Evolutionary conservation across 441 rosid species (phyloP).

Genomic region (Jatropha multifida): DNA sequence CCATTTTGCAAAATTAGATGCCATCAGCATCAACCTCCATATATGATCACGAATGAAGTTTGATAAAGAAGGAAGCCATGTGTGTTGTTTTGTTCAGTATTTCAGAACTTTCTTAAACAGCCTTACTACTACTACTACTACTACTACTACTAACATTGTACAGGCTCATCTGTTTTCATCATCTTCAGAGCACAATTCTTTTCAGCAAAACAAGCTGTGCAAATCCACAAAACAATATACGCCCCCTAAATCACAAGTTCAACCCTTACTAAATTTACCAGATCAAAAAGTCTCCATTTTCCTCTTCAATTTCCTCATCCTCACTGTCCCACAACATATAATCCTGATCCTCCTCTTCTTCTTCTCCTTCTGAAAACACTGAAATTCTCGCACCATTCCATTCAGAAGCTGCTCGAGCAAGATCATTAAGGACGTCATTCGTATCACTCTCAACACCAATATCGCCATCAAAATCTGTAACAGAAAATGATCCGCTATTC

Average conservation of each 20-base stretch:
- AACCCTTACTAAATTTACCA: not conserved
- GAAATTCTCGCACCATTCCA: constrained; percentile 53
- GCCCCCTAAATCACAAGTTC: not conserved
- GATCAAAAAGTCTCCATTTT: constrained; percentile 28
- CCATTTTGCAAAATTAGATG: constrained; percentile 8
- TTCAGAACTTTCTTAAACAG: not conserved
- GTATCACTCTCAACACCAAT: constrained; percentile 30
- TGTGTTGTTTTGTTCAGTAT: not conserved
- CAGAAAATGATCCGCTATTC: constrained; percentile 45
- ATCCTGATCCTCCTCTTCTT: constrained; percentile 41
- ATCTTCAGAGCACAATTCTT: not conserved
- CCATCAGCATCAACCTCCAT: not conserved
- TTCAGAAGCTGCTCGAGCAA: constrained; percentile 41
- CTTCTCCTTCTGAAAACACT: constrained; percentile 70
- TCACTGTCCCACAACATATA: constrained; percentile 44
- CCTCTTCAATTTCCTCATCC: constrained; percentile 42
- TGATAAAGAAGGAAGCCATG: not conserved
- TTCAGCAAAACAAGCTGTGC: not conserved
- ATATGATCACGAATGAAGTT: not conserved
- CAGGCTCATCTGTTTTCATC: not conserved
- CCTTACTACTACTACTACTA: not conserved
- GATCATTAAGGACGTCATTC: constrained; percentile 42
- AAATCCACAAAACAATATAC: not conserved
- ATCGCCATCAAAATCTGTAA: constrained; percentile 43
- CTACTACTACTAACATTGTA: not conserved